Evolutionary conservation across 768 basidiomycete genomes (phyloP).

Genomic region (Mycena amicta): DNA sequence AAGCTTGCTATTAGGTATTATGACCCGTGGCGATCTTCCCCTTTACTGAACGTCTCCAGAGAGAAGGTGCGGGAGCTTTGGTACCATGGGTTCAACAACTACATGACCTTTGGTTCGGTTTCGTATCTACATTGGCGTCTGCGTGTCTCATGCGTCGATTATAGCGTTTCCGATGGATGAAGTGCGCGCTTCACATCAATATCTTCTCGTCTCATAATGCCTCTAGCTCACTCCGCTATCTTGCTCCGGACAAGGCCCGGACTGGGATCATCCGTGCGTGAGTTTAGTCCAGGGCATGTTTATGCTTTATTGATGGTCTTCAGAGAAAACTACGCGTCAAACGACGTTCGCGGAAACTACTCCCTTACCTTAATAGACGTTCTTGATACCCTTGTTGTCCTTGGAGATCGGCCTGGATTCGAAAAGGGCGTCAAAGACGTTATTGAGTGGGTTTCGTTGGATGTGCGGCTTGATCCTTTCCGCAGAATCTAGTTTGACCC

Average conservation of each 20-base stretch:
- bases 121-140: background rate
- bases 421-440: constrained; percentile 83
- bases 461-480: constrained; percentile 45
- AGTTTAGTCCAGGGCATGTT: constrained; percentile 5
- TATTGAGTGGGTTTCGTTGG: constrained; percentile 83
- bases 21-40: constrained; percentile 24
- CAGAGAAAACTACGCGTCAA: constrained; percentile 74
- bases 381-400: constrained; percentile 88
- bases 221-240: constrained; percentile 82
- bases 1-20: constrained; percentile 58
- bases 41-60: constrained; percentile 37
- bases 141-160: constrained; percentile 1
- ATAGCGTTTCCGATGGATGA: constrained; percentile 87
- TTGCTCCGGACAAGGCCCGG: constrained; percentile 86
- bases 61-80: constrained; percentile 76
- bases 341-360: constrained; percentile 95
- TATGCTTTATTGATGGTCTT: constrained; percentile 9
- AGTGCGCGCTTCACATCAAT: constrained; percentile 41
- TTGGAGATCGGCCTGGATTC: constrained; percentile 77
- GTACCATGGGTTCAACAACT: constrained; percentile 89
- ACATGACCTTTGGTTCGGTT: constrained; percentile 77
- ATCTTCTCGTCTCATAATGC: constrained; percentile 4
- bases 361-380: constrained; percentile 83
- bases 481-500: background rate
- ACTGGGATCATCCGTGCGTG: constrained; percentile 80